Base-by-base conservation (phyloP, 441 rosid genomes). In the Populus hybrid region DNA sequence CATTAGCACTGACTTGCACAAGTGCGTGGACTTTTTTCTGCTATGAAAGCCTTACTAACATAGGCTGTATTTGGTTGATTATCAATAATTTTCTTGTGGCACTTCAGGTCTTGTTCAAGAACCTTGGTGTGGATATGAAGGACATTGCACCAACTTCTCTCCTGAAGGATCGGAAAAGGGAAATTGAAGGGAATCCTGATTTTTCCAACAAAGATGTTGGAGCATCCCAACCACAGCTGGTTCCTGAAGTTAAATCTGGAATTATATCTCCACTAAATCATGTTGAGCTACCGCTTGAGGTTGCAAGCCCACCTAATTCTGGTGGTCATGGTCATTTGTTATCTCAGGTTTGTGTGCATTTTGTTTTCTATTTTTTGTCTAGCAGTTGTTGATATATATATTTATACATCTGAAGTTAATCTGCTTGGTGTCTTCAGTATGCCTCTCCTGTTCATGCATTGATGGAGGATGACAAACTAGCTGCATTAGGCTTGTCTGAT, bases 171-270 rank as follows among this genome's bases (percentile, higher is more conserved):
- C 90, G 97, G 67, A 91, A 90, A 75, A 89, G 98, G 87, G 99
- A 97, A 85, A 83, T 91, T 63, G 98, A 97, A 83, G 99, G 98
- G 50, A 97, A 94, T 75, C 98, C 99, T 73, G 98, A 97, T 87
- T 97, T 97, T 84, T 94, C 97, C 24, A 97, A 89, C 83, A 97
- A 97, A 87, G 99, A 97, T 84, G 85, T 84, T 38, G 98, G 90
- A 68, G 90, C 83, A 69, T 79, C 97, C 36, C 98, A 97, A 76
- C 84, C 91, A n/a, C 97, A 87, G 79, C 82, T 91, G 73, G 84
- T 88, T 81, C 80, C 97, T 21, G 98, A 97, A 79, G 89, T 90
- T 77, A 97, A 97, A 82, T 72, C 95, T 71, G 92, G 86, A 81
- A 83, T 90, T 34, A 80, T 87, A 71, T 75, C 95, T 78, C 86